Percentiles rank a stretch among this genome's conserved stretches.
These are phyloP conservation scores for Tetrahymena borealis DNA, from an alignment of 73 alveolate species.

Conservation along the genomic window DNA sequence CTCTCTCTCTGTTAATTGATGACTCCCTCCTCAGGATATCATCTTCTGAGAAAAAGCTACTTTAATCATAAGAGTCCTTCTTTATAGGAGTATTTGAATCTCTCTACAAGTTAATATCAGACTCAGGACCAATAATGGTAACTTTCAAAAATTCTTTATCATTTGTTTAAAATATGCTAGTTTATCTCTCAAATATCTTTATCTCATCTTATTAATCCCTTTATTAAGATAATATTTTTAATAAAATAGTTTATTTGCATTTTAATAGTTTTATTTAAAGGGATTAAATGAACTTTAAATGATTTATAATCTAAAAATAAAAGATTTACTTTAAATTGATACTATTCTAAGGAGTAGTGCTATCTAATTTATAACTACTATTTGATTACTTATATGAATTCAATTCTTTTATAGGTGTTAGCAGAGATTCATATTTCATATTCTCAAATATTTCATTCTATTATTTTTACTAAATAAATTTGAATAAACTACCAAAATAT, in stretches of 20 bases:
- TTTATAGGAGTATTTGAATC: not conserved
- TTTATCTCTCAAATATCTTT: not conserved
- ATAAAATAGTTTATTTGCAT: not conserved
- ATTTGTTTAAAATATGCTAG: not conserved
- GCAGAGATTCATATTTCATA: not conserved
- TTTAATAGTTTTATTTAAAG: too few relatives aligned
- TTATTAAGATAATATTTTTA: not conserved
- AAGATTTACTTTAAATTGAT: too few relatives aligned
- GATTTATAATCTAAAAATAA: too few relatives aligned
- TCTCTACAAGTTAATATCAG: not conserved
- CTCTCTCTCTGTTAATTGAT: too few relatives aligned
- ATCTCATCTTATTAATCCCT: not conserved
- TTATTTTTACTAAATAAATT: not conserved
- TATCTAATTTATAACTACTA: not conserved
- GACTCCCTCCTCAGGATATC: not conserved
- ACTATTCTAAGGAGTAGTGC: too few relatives aligned
- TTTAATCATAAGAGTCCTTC: not conserved
- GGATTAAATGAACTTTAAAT: too few relatives aligned
- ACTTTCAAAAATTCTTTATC: not conserved
- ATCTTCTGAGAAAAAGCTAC: not conserved
- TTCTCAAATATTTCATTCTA: not conserved
- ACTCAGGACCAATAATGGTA: not conserved
- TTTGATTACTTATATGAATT: not conserved
- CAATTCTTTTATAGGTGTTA: not conserved
- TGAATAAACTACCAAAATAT: too few relatives aligned